These are phyloP conservation scores for Pneumocystis murina DNA, from an alignment of 1,139 yeast species.

Conservation along the genomic window DNA sequence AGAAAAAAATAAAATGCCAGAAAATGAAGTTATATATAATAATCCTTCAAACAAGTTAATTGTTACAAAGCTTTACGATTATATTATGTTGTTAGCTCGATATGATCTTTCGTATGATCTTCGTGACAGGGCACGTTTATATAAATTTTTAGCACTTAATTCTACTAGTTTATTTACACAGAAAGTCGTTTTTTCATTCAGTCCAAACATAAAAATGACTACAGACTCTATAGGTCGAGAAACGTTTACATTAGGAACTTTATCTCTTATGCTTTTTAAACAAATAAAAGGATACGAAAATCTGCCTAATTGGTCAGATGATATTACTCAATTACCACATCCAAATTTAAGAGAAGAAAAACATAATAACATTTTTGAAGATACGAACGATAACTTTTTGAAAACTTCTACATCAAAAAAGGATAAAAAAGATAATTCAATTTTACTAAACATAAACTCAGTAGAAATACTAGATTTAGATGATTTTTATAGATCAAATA, in stretches of 20 bases:
- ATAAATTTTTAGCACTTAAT: conserved; percentile 36
- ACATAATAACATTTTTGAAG: conserved; percentile 19
- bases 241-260: conserved; percentile 21
- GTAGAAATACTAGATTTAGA: conserved; percentile 21
- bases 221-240: conserved; percentile 12
- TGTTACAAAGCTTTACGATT: conserved; percentile 35
- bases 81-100: conserved; percentile 49
- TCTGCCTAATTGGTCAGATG: conserved; percentile 23
- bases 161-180: conserved; percentile 35
- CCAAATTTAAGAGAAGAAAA: conserved; percentile 15
- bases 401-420: conserved; percentile 4
- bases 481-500: conserved; percentile 61
- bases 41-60: conserved; percentile 18
- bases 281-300: conserved; percentile 21
- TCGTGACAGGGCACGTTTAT: conserved; percentile 71
- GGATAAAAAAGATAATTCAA: conserved; percentile 5
- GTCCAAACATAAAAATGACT: conserved; percentile 39
- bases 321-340: conserved; percentile 17
- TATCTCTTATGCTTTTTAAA: conserved; percentile 23
- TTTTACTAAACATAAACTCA: conserved; percentile 4
- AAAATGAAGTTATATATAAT: conserved; percentile 11
- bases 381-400: conserved; percentile 5
- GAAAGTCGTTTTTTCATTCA: conserved; percentile 61
- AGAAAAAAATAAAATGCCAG: conserved; percentile 12
- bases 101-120: conserved; percentile 67